Conservation (phyloP, 805 yeast genomes). For the Schwanniomyces sp. region DNA sequence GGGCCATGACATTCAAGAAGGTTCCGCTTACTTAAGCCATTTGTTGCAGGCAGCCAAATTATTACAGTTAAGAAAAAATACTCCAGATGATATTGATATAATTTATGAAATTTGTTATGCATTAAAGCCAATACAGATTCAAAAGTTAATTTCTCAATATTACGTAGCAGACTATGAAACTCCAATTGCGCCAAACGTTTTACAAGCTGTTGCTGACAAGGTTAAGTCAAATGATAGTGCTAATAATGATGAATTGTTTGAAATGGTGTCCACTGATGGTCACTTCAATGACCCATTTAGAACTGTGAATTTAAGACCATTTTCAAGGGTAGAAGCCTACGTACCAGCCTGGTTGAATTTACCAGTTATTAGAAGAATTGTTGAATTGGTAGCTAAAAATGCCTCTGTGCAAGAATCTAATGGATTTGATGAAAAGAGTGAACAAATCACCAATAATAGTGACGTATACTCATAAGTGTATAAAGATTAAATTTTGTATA, state of each 20-base stretch:
- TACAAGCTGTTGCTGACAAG: constrained; percentile 76
- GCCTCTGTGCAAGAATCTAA: constrained; percentile 65
- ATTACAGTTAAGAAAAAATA: constrained; percentile 86
- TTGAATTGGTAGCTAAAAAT: constrained; percentile 82
- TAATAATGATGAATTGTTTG: constrained; percentile 61
- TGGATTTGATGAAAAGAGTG: constrained; percentile 10
- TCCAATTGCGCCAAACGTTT: constrained; percentile 80
- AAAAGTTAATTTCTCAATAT: constrained; percentile 85
- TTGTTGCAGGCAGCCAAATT: constrained; percentile 91
- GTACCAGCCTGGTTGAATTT: constrained; percentile 93
- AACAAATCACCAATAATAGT: constrained; percentile 2
- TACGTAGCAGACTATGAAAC: constrained; percentile 92
- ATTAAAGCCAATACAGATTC: constrained; percentile 92
- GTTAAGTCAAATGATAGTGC: constrained; percentile 62
- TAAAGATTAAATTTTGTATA: constrained; percentile 4
- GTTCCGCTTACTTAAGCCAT: constrained; percentile 79
- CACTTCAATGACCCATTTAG: constrained; percentile 85
- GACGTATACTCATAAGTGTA: constrained; percentile 4
- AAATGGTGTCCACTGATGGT: constrained; percentile 66
- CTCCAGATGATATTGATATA: constrained; percentile 85
- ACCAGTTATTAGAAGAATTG: constrained; percentile 84
- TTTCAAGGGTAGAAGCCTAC: constrained; percentile 81
- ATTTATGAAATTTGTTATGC: constrained; percentile 94
- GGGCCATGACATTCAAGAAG: constrained; percentile 86
- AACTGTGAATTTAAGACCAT: constrained; percentile 70